A percentile compares a stretch with the other conserved stretches of the same genome.
These are phyloP conservation scores for Sporothrix phasma DNA, from an alignment of 2,329 filamentous ascomycete genomes.

Conservation along the genomic window DNA sequence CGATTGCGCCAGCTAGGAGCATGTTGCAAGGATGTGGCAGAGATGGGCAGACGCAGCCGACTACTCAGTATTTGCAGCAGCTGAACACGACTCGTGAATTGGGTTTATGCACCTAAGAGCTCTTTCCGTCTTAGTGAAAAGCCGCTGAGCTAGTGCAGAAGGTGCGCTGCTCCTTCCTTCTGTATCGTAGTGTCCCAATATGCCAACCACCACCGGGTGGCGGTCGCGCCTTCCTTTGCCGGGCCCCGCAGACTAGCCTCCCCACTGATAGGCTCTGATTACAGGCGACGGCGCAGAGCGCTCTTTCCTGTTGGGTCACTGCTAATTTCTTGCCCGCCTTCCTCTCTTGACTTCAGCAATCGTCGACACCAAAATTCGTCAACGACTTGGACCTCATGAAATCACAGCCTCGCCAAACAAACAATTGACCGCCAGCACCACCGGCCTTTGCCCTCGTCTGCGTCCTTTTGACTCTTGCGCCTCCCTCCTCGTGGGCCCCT, in stretches of 20 bases:
- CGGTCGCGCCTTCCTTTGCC: not conserved
- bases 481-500: not conserved
- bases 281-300: constrained; percentile 3
- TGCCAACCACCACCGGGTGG: not conserved
- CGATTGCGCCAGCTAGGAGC: not conserved
- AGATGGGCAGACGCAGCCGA: not conserved
- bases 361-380: not conserved
- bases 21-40: not conserved
- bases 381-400: not conserved
- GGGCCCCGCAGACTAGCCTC: not conserved
- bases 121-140: not conserved
- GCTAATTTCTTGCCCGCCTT: not conserved
- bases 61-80: not conserved
- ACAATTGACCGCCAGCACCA: not conserved
- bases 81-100: constrained; percentile 2
- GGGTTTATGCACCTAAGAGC: not conserved
- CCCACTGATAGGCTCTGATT: not conserved
- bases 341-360: not conserved
- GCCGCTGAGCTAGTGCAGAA: too few relatives aligned
- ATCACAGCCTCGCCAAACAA: not conserved
- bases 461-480: not conserved
- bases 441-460: not conserved
- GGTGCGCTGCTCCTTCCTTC: too few relatives aligned
- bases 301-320: too few relatives aligned
- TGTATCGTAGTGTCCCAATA: not conserved